Percentiles rank a stretch among this genome's conserved stretches.
Conservation (phyloP, 306 rosid genomes). For the Cucumis cinereus region DNA sequence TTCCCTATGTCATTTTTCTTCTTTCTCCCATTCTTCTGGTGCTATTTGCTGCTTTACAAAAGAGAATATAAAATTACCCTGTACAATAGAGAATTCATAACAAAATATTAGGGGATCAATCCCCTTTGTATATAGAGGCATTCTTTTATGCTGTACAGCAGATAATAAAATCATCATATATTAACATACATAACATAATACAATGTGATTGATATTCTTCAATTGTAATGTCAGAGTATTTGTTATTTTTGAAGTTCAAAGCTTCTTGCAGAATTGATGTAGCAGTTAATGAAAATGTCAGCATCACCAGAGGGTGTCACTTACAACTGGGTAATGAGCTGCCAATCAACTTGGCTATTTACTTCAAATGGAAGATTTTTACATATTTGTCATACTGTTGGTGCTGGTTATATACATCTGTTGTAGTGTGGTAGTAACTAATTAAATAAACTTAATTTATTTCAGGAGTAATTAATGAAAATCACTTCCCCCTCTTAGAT, state of each 20-base stretch:
- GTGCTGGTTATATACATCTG: not conserved
- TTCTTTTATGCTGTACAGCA: conserved; percentile 34
- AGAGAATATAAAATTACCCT: conserved; percentile 34
- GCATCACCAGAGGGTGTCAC: too few species aligned
- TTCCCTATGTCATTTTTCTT: conserved; percentile 52
- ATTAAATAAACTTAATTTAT: not conserved
- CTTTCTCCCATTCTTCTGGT: conserved; percentile 67
- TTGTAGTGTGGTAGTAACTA: not conserved
- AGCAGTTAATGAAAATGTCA: too few species aligned
- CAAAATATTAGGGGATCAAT: not conserved
- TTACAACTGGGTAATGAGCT: too few species aligned
- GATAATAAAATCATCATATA: conserved; percentile 21
- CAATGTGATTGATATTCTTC: not conserved
- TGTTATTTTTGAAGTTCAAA: too few species aligned
- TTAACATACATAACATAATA: not conserved
- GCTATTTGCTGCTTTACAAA: conserved; percentile 47
- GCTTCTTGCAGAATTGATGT: too few species aligned
- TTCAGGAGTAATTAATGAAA: not conserved
- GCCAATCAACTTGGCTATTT: too few species aligned
- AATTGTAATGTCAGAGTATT: not conserved
- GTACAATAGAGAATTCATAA: not conserved
- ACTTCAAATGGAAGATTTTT: not conserved
- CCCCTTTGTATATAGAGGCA: not conserved
- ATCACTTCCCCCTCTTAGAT: not conserved
- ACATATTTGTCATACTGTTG: not conserved